Evolutionary conservation across 1,139 yeast genomes (phyloP), one percentile per base, ranked within the genome.

Genomic region (Lodderomyces parapsilosis): DNA sequence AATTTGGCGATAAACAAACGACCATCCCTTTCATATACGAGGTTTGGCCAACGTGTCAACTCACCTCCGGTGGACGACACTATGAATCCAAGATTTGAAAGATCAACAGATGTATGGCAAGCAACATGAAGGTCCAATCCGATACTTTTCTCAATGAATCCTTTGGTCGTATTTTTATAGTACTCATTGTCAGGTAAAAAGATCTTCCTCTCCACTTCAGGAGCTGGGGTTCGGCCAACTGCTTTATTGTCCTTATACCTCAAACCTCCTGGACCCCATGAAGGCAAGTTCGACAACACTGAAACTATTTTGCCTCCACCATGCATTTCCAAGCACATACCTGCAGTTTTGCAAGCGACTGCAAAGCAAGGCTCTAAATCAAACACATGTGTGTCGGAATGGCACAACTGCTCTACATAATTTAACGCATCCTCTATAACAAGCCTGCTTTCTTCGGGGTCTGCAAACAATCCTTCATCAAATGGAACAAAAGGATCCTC

Each of bases 251-350:
- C 74, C 51, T 87, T 82, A 46, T 77, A 70, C 15, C 71, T 69
- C 40, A 91, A 71, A n/a, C 78, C 71, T 2, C 98, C 98, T 0
- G 93, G 87, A 0, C 96, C 96, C 76, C 83, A 76, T 1, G 89
- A 77, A 7, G 99, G 96, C 31, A 90, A 63, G 1, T 82, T 68
- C 2, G 89, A 74, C 41, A 91, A 67, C 4, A 87, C 63, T 0
- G 88, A 76, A 15, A 86, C 77, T 31, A 91, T 82, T 53, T 91
- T 88, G 52, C 97, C 97, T 45, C 96, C 96, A 0, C 85, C 83
- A 30, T 74, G 74, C 22, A 67, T 61, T 32, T 75, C 75, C 36
- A 91, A 68, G n/a, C 91, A 83, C 49, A 79, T 59, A 55, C 74
- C 68, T 0, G 94, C 93, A 1, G 85, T 80, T 44, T 82, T 74